Evolutionary conservation across 345 rosid species (phyloP).

Genomic region (Iberis pinnata): DNA sequence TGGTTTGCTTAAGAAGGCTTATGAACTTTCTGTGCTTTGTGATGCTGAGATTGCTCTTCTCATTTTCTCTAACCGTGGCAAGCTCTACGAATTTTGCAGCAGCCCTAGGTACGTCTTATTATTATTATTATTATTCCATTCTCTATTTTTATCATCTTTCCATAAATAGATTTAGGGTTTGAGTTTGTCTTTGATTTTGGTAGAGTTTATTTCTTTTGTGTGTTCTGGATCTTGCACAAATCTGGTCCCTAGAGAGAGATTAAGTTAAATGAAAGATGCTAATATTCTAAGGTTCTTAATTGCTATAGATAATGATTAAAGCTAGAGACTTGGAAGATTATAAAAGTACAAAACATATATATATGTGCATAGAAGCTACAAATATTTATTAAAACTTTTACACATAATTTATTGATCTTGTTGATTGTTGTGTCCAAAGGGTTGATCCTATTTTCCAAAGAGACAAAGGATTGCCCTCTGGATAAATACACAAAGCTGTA

Average conservation of each 20-base stretch:
- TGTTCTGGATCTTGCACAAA: conserved; percentile 6
- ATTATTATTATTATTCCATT: background rate
- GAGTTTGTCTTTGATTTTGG: conserved; percentile 16
- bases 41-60: conserved; percentile 48
- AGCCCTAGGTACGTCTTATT: conserved; percentile 42
- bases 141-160: no score
- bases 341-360: conserved; percentile 11
- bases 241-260: conserved; percentile 2
- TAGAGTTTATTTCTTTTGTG: conserved; percentile 14
- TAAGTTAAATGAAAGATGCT: conserved; percentile 10
- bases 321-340: conserved; percentile 5
- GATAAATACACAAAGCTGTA: conserved; percentile 26
- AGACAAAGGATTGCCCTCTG: conserved; percentile 26
- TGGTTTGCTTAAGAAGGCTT: conserved; percentile 35
- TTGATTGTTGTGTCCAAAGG: background rate
- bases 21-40: conserved; percentile 37
- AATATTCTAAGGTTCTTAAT: conserved; percentile 8
- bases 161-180: conserved; percentile 18
- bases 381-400: conserved; percentile 21
- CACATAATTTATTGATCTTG: conserved; percentile 19
- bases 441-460: conserved; percentile 23
- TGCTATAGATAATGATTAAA: conserved; percentile 20
- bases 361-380: conserved; percentile 6
- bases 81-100: conserved; percentile 60
- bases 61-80: conserved; percentile 61